A percentile compares a stretch with the other conserved stretches of the same genome.
Conservation (phyloP, 768 basidiomycete species). For the Russula lepida region DNA sequence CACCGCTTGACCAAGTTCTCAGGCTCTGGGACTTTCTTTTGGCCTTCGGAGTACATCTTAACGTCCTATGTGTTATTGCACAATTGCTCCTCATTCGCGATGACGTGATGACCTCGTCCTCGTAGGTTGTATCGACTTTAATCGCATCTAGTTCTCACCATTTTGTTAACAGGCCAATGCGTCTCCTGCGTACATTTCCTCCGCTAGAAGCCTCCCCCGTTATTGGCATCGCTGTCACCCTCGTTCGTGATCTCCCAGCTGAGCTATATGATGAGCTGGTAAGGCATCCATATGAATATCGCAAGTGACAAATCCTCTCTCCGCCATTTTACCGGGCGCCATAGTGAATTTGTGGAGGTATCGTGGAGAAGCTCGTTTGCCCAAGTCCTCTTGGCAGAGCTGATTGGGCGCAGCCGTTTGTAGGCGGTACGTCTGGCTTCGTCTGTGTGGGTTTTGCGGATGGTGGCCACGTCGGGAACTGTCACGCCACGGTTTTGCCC, state of each 20-base stretch:
- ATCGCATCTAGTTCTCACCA: not conserved
- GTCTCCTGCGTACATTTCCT: constrained; percentile 87
- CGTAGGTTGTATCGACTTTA: constrained; percentile 41
- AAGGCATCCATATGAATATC: constrained; percentile 67
- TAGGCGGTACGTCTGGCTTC: not conserved
- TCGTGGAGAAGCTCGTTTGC: not conserved
- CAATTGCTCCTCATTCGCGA: constrained; percentile 86
- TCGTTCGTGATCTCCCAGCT: constrained; percentile 83
- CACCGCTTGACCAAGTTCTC: constrained; percentile 90
- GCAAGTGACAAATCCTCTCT: not conserved
- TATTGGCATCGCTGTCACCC: constrained; percentile 87
- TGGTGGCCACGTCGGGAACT: not conserved
- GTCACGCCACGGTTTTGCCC: not conserved
- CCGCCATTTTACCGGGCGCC: not conserved
- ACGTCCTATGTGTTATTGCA: constrained; percentile 94
- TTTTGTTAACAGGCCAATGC: constrained; percentile 67
- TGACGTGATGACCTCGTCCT: constrained; percentile 79
- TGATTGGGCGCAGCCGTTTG: not conserved
- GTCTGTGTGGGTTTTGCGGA: not conserved
- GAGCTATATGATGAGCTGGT: constrained; percentile 86
- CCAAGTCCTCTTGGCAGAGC: not conserved
- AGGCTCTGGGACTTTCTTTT: constrained; percentile 96
- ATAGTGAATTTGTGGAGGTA: not conserved
- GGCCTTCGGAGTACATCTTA: constrained; percentile 93
- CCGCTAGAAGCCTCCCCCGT: constrained; percentile 81